Conservation (phyloP, 2,329 filamentous ascomycete species). For the Annulohypoxylon truncatum region DNA sequence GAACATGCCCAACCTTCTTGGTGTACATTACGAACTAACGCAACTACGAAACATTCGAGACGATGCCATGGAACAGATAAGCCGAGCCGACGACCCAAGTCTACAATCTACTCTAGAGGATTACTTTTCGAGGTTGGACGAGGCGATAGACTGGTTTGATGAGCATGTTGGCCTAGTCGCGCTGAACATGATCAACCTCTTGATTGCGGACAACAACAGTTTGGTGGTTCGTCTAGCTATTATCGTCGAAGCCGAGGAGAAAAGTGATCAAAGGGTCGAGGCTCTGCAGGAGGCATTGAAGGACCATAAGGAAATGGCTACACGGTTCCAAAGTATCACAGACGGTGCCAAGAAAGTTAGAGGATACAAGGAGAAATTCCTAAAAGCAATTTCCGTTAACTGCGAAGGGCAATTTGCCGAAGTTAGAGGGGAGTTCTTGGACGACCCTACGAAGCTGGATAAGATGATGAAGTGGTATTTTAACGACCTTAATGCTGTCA, state of each 20-base stretch:
- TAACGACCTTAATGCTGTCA: constrained; percentile 95
- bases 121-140: constrained; percentile 88
- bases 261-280: constrained; percentile 90
- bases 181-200: constrained; percentile 87
- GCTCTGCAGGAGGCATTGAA: constrained; percentile 94
- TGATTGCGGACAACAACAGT: constrained; percentile 87
- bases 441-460: constrained; percentile 83
- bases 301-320: constrained; percentile 94
- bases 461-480: constrained; percentile 97
- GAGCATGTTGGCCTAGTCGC: constrained; percentile 91
- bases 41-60: constrained; percentile 93
- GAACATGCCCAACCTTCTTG: constrained; percentile 90
- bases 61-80: constrained; percentile 96
- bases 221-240: constrained; percentile 92
- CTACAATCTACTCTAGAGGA: constrained; percentile 87
- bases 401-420: constrained; percentile 80
- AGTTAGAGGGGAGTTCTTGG: constrained; percentile 79
- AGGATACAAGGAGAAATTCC: constrained; percentile 96
- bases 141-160: constrained; percentile 93
- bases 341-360: constrained; percentile 91
- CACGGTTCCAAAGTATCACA: constrained; percentile 93
- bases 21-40: constrained; percentile 91
- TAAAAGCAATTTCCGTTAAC: constrained; percentile 79
- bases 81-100: constrained; percentile 76
- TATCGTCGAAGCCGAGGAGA: constrained; percentile 95